Percentiles rank a stretch among this genome's conserved stretches.
Evolutionary conservation across 768 basidiomycete species (phyloP).

Genomic region (Infundibulicybe gibba): DNA sequence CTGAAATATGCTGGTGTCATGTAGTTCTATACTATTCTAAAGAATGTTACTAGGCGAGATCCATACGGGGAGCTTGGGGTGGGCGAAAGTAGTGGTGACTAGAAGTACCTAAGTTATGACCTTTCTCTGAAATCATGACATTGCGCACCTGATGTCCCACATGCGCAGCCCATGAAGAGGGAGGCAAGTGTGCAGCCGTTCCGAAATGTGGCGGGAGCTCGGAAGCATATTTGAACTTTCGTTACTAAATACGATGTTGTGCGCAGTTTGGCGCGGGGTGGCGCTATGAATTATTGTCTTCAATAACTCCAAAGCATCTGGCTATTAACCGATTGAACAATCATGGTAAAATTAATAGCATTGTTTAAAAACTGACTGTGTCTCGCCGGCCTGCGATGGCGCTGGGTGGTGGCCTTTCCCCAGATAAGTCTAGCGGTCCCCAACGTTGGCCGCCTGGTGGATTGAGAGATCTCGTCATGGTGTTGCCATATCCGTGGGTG

Average conservation of each 20-base stretch:
- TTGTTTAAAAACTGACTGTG: conserved; percentile 41
- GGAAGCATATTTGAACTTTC: conserved; percentile 43
- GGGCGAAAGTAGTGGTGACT: background rate
- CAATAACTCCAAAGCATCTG: conserved; percentile 49
- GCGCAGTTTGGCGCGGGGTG: conserved; percentile 51
- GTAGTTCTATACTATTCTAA: too few species aligned
- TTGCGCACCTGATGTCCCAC: conserved; percentile 50
- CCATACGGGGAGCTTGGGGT: background rate
- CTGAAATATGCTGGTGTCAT: too few species aligned
- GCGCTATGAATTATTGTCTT: conserved; percentile 56
- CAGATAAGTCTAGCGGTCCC: conserved; percentile 58
- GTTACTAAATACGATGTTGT: conserved; percentile 44
- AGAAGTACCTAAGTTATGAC: too few species aligned
- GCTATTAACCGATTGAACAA: conserved; percentile 24
- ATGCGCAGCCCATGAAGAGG: conserved; percentile 53
- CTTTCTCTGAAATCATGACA: background rate
- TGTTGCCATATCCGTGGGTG: background rate
- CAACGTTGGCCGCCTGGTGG: conserved; percentile 39
- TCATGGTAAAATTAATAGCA: background rate
- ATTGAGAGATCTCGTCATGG: conserved; percentile 26
- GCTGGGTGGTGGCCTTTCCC: conserved; percentile 67
- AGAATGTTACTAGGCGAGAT: too few species aligned
- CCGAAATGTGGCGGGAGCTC: conserved; percentile 46
- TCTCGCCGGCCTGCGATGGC: conserved; percentile 71
- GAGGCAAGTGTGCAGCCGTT: conserved; percentile 42